Evolutionary conservation across 805 yeast genomes (phyloP).

Genomic region (Kluyveromyces siamensis): DNA sequence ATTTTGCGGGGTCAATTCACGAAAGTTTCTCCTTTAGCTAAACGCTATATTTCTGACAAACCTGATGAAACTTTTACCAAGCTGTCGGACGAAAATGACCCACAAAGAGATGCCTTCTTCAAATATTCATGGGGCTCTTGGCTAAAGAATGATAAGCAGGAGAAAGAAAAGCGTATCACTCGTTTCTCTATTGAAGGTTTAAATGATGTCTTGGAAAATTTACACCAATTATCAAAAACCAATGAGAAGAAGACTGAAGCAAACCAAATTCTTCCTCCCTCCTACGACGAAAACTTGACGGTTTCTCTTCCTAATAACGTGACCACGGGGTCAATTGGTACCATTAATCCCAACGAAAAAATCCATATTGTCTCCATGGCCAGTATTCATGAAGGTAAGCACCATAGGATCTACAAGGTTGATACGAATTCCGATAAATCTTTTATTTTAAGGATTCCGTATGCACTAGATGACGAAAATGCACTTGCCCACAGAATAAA

Average conservation of each 20-base stretch:
- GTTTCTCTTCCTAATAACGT: constrained; percentile 42
- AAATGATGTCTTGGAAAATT: constrained; percentile 39
- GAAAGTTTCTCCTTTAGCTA: background rate
- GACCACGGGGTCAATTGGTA: constrained; percentile 35
- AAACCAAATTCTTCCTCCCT: constrained; percentile 30
- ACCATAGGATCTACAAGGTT: constrained; percentile 76
- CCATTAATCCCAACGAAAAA: constrained; percentile 34
- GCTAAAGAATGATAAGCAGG: constrained; percentile 68
- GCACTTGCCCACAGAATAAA: constrained; percentile 60
- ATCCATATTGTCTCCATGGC: constrained; percentile 60
- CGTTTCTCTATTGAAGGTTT: constrained; percentile 76
- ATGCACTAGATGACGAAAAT: constrained; percentile 58
- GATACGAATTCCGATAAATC: constrained; percentile 51
- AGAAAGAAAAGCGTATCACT: constrained; percentile 71
- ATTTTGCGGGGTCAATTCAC: background rate
- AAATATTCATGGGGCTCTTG: constrained; percentile 94
- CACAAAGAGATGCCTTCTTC: constrained; percentile 64
- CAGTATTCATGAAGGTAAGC: constrained; percentile 90
- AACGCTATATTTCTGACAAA: constrained; percentile 24
- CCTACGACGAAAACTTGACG: constrained; percentile 33
- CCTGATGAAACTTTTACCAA: constrained; percentile 39
- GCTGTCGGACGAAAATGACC: constrained; percentile 53
- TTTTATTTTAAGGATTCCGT: constrained; percentile 79
- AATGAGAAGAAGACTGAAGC: constrained; percentile 16
- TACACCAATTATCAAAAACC: constrained; percentile 34